Percentiles rank a stretch among this genome's conserved stretches.
Conservation (phyloP, 805 yeast species). For the Yamadazyma paraphyllophila region DNA sequence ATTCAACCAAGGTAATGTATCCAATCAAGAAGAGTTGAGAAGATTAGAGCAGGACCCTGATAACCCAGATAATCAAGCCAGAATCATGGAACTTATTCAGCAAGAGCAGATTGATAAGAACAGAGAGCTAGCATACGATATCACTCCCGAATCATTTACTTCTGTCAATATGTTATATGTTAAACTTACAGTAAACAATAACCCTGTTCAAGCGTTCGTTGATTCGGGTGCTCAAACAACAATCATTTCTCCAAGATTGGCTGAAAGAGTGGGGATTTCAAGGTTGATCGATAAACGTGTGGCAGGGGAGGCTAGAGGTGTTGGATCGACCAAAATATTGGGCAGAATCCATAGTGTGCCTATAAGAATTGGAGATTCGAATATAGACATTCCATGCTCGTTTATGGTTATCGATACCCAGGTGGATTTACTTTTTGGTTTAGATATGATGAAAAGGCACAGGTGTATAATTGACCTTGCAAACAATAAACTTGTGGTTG, state of each 20-base stretch:
- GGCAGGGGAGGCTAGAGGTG: slow-evolving; percentile 84
- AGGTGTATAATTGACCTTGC: slow-evolving; percentile 78
- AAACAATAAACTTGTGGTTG: slow-evolving; percentile 58
- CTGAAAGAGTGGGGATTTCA: slow-evolving; percentile 66
- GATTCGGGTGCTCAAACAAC: slow-evolving; percentile 96
- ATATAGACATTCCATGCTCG: slow-evolving; percentile 39
- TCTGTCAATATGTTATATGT: slow-evolving; percentile 82
- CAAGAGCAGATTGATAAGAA: slow-evolving; percentile 79
- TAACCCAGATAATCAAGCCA: slow-evolving; percentile 63
- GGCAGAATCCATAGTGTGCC: slow-evolving; percentile 92
- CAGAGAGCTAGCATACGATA: slow-evolving; percentile 74
- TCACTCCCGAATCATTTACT: slow-evolving; percentile 87
- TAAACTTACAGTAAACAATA: slow-evolving; percentile 72
- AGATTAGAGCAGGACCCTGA: slow-evolving; percentile 64
- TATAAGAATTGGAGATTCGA: slow-evolving; percentile 62
- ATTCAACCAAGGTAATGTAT: neutral
- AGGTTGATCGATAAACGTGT: slow-evolving; percentile 78
- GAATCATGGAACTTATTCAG: slow-evolving; percentile 64
- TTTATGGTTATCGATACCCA: slow-evolving; percentile 55
- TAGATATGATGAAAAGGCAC: slow-evolving; percentile 88
- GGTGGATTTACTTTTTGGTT: slow-evolving; percentile 77
- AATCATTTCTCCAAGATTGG: slow-evolving; percentile 73
- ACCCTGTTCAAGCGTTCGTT: slow-evolving; percentile 84
- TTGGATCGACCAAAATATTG: slow-evolving; percentile 72
- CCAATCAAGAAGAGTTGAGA: slow-evolving; percentile 50